These are phyloP conservation scores for Salix arbutifolia DNA, from an alignment of 345 rosid species.

Conservation along the genomic window DNA sequence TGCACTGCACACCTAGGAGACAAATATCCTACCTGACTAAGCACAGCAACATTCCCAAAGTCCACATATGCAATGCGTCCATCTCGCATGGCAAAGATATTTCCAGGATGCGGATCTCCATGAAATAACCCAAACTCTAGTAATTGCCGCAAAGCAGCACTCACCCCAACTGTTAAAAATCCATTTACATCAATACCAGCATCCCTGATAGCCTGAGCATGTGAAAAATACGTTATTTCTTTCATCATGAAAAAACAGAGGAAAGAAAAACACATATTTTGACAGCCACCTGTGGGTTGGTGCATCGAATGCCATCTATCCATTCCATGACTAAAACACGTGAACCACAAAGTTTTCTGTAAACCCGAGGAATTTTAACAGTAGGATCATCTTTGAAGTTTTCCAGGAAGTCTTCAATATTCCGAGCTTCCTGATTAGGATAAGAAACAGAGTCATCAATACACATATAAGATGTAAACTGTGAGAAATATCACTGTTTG, in stretches of 20 bases:
- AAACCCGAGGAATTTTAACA: constrained; percentile 89
- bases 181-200: constrained; percentile 89
- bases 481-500: background rate
- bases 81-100: constrained; percentile 94
- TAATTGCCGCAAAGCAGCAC: constrained; percentile 92
- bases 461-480: constrained; percentile 3
- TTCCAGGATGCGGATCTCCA: constrained; percentile 99
- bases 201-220: constrained; percentile 71
- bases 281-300: constrained; percentile 75
- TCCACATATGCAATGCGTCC: constrained; percentile 98
- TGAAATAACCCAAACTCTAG: constrained; percentile 93
- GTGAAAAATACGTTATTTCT: background rate
- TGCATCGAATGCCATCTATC: constrained; percentile 98
- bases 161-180: constrained; percentile 90
- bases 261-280: constrained; percentile 5
- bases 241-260: constrained; percentile 8
- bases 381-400: constrained; percentile 92
- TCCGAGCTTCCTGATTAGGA: constrained; percentile 75
- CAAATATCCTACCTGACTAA: constrained; percentile 69
- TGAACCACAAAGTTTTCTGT: constrained; percentile 77
- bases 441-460: constrained; percentile 1
- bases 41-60: constrained; percentile 97
- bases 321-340: constrained; percentile 98
- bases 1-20: constrained; percentile 6
- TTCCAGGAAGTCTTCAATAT: constrained; percentile 89